These are phyloP conservation scores for Candida verbasci DNA, from an alignment of 805 yeast species.

Conservation along the genomic window DNA sequence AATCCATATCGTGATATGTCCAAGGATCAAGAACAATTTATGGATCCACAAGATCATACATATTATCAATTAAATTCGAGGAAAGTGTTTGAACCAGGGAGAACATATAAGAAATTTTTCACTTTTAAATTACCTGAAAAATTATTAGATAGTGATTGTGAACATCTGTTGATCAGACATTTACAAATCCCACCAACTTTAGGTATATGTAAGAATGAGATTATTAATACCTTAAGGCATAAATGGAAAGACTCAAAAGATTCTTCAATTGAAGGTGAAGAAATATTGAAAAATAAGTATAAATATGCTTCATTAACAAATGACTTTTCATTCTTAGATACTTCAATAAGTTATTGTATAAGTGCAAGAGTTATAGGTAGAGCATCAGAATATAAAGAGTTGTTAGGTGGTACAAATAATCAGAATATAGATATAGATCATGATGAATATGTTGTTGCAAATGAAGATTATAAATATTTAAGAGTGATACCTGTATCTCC, in stretches of 20 bases:
- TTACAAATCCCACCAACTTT: conserved; percentile 33
- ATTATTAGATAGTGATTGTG: conserved; percentile 31
- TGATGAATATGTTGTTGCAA: conserved; percentile 29
- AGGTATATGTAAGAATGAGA: conserved; percentile 30
- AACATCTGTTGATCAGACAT: conserved; percentile 33
- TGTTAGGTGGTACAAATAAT: conserved; percentile 10
- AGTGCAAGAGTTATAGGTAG: conserved; percentile 35
- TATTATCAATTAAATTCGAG: conserved; percentile 18
- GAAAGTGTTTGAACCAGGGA: conserved; percentile 25
- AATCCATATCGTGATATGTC: conserved; percentile 17
- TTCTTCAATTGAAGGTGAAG: background rate
- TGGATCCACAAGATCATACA: conserved; percentile 32
- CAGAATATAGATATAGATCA: conserved; percentile 7
- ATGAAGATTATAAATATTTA: conserved; percentile 22
- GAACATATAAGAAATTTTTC: conserved; percentile 37
- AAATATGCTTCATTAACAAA: conserved; percentile 17
- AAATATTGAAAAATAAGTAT: background rate
- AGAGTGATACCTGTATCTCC: conserved; percentile 21
- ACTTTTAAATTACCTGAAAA: conserved; percentile 35
- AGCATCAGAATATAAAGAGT: conserved; percentile 24
- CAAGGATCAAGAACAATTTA: conserved; percentile 8
- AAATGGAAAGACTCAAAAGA: conserved; percentile 17
- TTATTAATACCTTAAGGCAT: conserved; percentile 20
- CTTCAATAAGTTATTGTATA: conserved; percentile 29
- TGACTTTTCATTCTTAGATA: conserved; percentile 28